phyloP scores from a whole-genome alignment of 129 eudicot species.

The Pulicaria dysenterica region DNA sequence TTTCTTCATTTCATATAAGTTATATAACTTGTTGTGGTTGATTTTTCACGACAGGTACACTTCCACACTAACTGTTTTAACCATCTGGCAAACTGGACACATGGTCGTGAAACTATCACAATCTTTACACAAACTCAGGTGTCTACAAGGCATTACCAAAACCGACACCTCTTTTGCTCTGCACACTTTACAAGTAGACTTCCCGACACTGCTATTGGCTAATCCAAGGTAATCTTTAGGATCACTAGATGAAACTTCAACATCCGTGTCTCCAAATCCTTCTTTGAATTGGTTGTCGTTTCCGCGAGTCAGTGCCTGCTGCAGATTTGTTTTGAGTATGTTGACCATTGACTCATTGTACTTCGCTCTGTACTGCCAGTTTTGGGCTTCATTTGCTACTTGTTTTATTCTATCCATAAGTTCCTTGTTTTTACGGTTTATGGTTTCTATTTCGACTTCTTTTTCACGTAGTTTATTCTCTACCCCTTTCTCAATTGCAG shows the following conservation, averaged over 20 bases:
- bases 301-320: conserved; percentile 66
- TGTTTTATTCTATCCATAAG: conserved; percentile 74
- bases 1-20: conserved; percentile 33
- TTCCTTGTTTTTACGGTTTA: conserved; percentile 78
- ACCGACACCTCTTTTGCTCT: conserved; percentile 67
- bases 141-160: conserved; percentile 97
- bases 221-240: conserved; percentile 44
- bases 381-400: conserved; percentile 79
- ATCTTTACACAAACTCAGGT: conserved; percentile 84
- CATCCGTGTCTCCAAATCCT: conserved; percentile 91
- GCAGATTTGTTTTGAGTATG: conserved; percentile 71
- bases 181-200: conserved; percentile 63
- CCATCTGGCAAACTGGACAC: conserved; percentile 82
- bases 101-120: conserved; percentile 66
- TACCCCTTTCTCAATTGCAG: conserved; percentile 61
- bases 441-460: conserved; percentile 70
- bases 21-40: conserved; percentile 17
- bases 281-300: conserved; percentile 65
- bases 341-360: conserved; percentile 85
- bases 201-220: conserved; percentile 36
- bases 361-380: conserved; percentile 89
- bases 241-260: conserved; percentile 64
- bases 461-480: conserved; percentile 65
- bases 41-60: conserved; percentile 66
- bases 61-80: conserved; percentile 73